phyloP scores from a whole-genome alignment of 106 monocot species.

The Dactylorhiza incarnata region DNA sequence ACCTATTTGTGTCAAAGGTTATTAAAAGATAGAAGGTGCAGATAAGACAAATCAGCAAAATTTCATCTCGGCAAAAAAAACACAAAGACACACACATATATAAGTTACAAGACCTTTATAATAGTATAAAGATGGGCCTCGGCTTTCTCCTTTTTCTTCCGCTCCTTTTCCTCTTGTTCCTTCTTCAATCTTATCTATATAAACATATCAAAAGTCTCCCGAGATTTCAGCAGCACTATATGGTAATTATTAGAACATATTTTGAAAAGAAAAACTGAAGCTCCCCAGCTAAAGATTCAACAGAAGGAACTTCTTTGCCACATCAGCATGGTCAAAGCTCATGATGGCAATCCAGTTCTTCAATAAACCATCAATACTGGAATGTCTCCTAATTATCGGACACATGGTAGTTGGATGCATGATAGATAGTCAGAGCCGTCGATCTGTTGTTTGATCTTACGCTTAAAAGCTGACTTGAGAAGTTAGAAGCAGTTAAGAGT shows the following conservation, averaged over 20 bases:
- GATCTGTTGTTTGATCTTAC: neutral
- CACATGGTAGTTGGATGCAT: neutral
- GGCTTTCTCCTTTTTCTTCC: slow-evolving; percentile 81
- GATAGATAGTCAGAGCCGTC: neutral
- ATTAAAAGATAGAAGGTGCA: neutral
- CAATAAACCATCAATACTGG: neutral
- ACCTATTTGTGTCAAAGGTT: slow-evolving; percentile 33
- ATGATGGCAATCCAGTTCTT: neutral
- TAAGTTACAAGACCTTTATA: slow-evolving; percentile 42
- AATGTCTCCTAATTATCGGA: neutral
- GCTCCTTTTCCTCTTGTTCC: slow-evolving; percentile 88
- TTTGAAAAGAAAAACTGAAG: neutral
- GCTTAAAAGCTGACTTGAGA: neutral
- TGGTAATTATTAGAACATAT: neutral
- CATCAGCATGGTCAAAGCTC: neutral
- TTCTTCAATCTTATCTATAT: slow-evolving; percentile 70
- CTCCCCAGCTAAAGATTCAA: neutral
- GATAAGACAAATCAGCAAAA: neutral
- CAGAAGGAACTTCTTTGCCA: neutral
- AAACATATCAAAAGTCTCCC: neutral
- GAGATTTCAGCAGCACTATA: neutral
- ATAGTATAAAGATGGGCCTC: slow-evolving; percentile 85
- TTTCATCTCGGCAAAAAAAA: neutral
- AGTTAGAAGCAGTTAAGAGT: neutral
- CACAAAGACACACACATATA: neutral